Evolutionary conservation across 805 yeast species (phyloP), one percentile per base, ranked within the genome.

Genomic region (Yarrowia osloensis): DNA sequence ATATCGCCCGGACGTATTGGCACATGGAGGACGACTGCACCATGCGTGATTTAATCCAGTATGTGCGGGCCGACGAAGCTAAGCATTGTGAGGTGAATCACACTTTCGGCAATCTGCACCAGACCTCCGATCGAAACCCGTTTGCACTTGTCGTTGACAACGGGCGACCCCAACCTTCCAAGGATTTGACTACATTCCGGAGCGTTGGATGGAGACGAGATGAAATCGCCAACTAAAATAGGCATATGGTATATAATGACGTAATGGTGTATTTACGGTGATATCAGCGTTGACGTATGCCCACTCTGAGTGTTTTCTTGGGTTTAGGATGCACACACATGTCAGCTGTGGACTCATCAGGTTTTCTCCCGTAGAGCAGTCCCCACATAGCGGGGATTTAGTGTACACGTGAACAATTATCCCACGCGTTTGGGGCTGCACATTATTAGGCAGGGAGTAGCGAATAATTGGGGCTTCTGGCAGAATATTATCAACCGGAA

Each of bases 21-120:
- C 81, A 83, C 15, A 79, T 88, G 78, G 72, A 72, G 42, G 82
- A 81, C 28, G 73, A 84, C 28, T 80, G 88, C 35, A 78, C 85
- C 2, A 83, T 88, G 76, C 79, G 80, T 67, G 91, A 88, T 70
- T 80, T 88, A 73, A 78, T 88, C 55, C 80, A 81, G 67, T 81
- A 86, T 70, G 80, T 88, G 33, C 81, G 92, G 69, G 93, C 93
- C 1, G 93, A 88, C 73, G 93, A 88, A 75, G 88, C 91, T 35
- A 88, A 88, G 74, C 92, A 88, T 73, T 81, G 92, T 75, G 93
- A 88, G 73, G 92, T 88, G 31, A 88, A 88, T 76, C 93, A 88
- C 72, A 88, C 92, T 0, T 82, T 88, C 73, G 92, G 90, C 19
- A 88, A 87, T 71, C 80, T 88, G 71, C 74, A 80, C 63, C 85